Evolutionary conservation across 176 grass and related monocot species (phyloP), one percentile per base, ranked within the genome.

Genomic region (Bolboschoenus planiculmis): DNA sequence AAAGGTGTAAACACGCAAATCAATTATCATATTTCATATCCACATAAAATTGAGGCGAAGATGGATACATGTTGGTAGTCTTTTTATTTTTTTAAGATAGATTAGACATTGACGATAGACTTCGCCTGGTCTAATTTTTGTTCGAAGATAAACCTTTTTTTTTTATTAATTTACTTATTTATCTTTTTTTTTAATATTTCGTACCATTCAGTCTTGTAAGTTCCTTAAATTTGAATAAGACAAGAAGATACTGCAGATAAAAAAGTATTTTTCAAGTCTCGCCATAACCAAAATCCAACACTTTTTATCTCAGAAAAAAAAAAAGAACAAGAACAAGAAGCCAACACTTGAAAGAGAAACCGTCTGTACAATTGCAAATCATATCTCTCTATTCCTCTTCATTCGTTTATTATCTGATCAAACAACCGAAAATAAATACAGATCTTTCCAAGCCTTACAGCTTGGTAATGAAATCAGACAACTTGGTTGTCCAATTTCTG

Each of bases 401-500:
- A 68, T 47, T 72, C 29, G 3, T 86, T 89, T 82, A 83, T 74
- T 75, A 56, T 33, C 60, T 30, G 82, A 87, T 84, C 33, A 84
- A 74, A 86, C 54, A 89, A 85, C 43, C 18, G 37, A 46, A 29
- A 65, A 82, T 82, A 14, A 82, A 82, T 43, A 56, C 26, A 46
- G 85, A 89, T 40, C 77, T 66, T 85, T 57, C 85, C 85, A 59
- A 86, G 42, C 91, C 87, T 97, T 93, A 77, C 85, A 81, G 83
- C 53, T 55, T 81, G 85, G 78, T 18, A 60, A 48, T 15, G n/a
- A 31, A 87, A 86, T 88, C 81, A 89, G 86, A 85, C 93, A 86
- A 88, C 91, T 97, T 97, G 54, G 93, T 90, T 83, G 72, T 85
- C 88, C 85, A 85, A 83, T 87, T 21, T 84, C 55, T 58, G 34